Percentiles rank a stretch among this genome's conserved stretches.
Conservation (phyloP, 2,329 filamentous ascomycete species). For the Pseudogymnoascus pannorum region DNA sequence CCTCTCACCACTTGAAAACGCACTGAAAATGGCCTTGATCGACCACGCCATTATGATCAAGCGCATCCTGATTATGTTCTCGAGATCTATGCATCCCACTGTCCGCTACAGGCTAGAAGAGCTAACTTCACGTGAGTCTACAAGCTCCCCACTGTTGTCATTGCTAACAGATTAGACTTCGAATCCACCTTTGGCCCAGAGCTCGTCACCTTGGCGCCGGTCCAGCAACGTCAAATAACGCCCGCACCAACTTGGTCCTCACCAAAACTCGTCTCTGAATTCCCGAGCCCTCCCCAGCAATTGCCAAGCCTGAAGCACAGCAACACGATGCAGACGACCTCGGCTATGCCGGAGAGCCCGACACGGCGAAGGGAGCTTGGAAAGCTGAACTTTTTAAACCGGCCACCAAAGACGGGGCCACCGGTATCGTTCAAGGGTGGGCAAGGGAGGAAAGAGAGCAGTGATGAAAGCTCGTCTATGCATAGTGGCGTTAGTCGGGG, state of each 20-base stretch:
- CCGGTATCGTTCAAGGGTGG: neutral
- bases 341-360: neutral
- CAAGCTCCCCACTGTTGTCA: neutral
- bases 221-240: slow-evolving; percentile 36
- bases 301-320: slow-evolving; percentile 22
- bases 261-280: slow-evolving; percentile 11
- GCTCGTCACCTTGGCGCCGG: slow-evolving; percentile 53
- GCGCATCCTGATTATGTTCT: slow-evolving; percentile 66
- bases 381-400: neutral
- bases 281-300: slow-evolving; percentile 13
- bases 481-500: slow-evolving; percentile 8
- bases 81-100: slow-evolving; percentile 49
- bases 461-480: slow-evolving; percentile 9
- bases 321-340: slow-evolving; percentile 17
- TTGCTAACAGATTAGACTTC: slow-evolving; percentile 42
- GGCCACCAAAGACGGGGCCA: neutral
- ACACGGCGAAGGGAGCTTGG: neutral
- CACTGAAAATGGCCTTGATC: slow-evolving; percentile 75
- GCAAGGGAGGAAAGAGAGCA: slow-evolving; percentile 11
- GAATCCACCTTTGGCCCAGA: slow-evolving; percentile 58
- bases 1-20: slow-evolving; percentile 59
- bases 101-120: slow-evolving; percentile 51
- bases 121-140: slow-evolving; percentile 54
- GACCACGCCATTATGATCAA: slow-evolving; percentile 87
- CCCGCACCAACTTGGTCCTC: slow-evolving; percentile 31